phyloP scores from a whole-genome alignment of 169 alveolate genomes.

The Toxoplasma gondii region DNA sequence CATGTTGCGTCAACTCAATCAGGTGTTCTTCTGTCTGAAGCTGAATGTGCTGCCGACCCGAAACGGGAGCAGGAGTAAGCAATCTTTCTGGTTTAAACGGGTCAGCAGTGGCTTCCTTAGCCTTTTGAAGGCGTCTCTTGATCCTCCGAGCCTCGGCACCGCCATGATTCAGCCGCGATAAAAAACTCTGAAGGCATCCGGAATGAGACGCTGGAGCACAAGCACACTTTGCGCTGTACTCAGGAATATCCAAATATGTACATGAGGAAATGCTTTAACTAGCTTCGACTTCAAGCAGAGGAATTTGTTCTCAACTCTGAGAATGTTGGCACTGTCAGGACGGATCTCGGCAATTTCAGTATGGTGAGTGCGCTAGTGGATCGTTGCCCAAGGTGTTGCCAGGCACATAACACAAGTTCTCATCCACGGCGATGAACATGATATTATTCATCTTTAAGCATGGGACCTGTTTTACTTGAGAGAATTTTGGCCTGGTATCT shows the following conservation, averaged over 20 bases:
- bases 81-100: conserved; percentile 52
- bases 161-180: not conserved
- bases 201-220: not conserved
- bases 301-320: not conserved
- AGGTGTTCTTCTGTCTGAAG: conserved; percentile 85
- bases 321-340: no score
- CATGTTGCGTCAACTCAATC: conserved; percentile 87
- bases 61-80: conserved; percentile 82
- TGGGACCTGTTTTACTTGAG: not conserved
- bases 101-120: conserved; percentile 16
- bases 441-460: no score
- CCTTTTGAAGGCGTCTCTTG: not conserved
- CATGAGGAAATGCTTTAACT: not conserved
- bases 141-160: conserved; percentile 22
- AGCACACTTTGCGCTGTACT: not conserved
- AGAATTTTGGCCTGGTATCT: not conserved
- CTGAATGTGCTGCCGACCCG: conserved; percentile 83
- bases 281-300: not conserved
- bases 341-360: no score
- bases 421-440: no score
- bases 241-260: not conserved
- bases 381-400: no score
- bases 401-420: no score
- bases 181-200: not conserved
- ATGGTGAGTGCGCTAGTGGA: no score